phyloP scores from a whole-genome alignment of 2,329 filamentous ascomycete genomes.

The Penicillium sp. region DNA sequence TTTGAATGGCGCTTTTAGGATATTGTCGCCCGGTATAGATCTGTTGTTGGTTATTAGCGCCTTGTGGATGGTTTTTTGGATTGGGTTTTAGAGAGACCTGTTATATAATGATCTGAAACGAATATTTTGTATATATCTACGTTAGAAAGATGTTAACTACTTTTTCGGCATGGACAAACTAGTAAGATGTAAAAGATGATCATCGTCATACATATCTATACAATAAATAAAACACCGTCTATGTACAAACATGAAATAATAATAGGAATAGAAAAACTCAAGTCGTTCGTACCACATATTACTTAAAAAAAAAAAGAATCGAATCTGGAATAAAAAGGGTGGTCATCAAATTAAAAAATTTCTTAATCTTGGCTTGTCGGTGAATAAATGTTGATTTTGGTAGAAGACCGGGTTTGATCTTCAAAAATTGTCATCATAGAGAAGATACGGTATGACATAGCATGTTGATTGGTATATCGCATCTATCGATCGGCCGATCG shows the following conservation, averaged over 20 bases:
- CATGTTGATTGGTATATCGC: neutral
- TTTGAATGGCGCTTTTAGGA: slow-evolving; percentile 26
- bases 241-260: neutral
- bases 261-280: neutral
- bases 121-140: neutral
- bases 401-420: neutral
- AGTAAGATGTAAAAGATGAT: neutral
- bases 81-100: neutral
- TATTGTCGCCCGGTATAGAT: neutral
- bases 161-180: too few relatives aligned
- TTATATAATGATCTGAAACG: neutral
- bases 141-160: neutral
- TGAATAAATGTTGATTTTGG: neutral
- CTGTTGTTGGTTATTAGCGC: slow-evolving; percentile 4
- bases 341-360: neutral
- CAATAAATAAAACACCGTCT: neutral
- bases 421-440: neutral
- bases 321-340: neutral
- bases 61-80: slow-evolving; percentile 9
- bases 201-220: slow-evolving; percentile 1
- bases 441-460: neutral
- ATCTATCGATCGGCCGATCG: neutral
- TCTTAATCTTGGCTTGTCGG: neutral
- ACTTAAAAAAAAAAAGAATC: neutral
- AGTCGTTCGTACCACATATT: neutral